A percentile compares a stretch with the other conserved stretches of the same genome.
Evolutionary conservation across 192 early-diverging fungal genomes (phyloP).

Genomic region (Rhizophagus clarus): DNA sequence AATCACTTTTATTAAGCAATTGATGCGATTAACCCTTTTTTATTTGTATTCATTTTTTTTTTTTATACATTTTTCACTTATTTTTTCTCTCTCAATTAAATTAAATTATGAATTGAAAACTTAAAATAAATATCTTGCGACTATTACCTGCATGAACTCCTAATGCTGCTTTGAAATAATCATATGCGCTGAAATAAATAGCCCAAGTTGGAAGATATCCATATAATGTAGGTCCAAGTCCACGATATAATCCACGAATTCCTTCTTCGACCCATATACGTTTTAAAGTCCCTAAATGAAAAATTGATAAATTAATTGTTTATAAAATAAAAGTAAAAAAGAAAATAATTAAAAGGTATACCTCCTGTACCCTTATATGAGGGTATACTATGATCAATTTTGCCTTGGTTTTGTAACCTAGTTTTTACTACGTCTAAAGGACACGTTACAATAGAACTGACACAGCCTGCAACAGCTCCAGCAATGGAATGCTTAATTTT

Average conservation of each 20-base stretch:
- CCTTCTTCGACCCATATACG: conserved; percentile 83
- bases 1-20: not conserved
- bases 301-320: not conserved
- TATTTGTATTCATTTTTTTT: not conserved
- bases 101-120: not conserved
- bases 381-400: conserved; percentile 33
- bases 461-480: conserved; percentile 80
- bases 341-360: conserved; percentile 2
- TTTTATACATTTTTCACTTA: not conserved
- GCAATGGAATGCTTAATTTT: conserved; percentile 77
- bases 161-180: conserved; percentile 63
- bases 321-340: not conserved
- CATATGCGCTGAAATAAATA: conserved; percentile 92
- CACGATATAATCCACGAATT: conserved; percentile 85
- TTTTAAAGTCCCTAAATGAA: conserved; percentile 57
- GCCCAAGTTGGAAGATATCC: conserved; percentile 92
- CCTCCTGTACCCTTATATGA: conserved; percentile 63
- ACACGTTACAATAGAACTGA: conserved; percentile 81
- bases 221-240: conserved; percentile 82
- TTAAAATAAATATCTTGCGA: not conserved
- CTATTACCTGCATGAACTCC: not conserved
- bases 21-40: not conserved
- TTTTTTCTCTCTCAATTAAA: not conserved
- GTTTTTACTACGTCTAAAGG: conserved; percentile 96
- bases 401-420: conserved; percentile 85